Evolutionary conservation across 352 stramenopile species (phyloP), one percentile per base, ranked within the genome.

Genomic region (Globisporangium cederbergense): DNA sequence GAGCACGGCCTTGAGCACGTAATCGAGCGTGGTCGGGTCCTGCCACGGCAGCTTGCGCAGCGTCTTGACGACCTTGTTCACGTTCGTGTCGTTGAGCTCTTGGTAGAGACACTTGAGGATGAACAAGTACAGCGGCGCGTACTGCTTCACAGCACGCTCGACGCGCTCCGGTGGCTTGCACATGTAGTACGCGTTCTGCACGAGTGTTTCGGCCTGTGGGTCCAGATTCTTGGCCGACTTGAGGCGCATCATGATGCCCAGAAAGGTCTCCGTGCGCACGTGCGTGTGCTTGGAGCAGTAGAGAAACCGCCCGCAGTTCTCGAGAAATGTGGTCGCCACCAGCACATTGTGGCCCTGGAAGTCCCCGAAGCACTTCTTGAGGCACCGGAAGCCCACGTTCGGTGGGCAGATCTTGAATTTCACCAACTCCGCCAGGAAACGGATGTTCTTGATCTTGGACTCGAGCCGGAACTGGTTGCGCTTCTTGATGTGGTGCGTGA

Each of bases 341-440:
- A 99, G 86, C 52, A 99, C 94, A 69, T 98, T 98, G 72, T 96
- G 88, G 3, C 95, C 93, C 60, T 89, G 90, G 69, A 99, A 99
- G 68, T 99, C 97, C 60, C 91, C 73, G 43, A 99, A 91, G 72
- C 96, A 99, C 51, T 90, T 83, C 66, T 96, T 91, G 10, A 98
- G 76, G 56, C 95, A 98, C 25, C 91, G 86, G 51, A 99, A 97
- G 36, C 89, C 90, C 20, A 98, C 88, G 38, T 98, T 97, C 5
- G 97, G 97, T 45, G 97, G 96, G 38, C 95, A 98, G 13, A 99
- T 83, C 52, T 89, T 85, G 60, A 99, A 99, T 66, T 99, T 99
- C 14, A 98, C 96, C 0, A 99, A 71, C 75, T 99, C 97, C 0
- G 90, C 93, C 20, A 99, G 80, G 58, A 98, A 99, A 6, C 95